phyloP scores from a whole-genome alignment of 1,139 yeast species.

The Blastobotrys aristatus region DNA sequence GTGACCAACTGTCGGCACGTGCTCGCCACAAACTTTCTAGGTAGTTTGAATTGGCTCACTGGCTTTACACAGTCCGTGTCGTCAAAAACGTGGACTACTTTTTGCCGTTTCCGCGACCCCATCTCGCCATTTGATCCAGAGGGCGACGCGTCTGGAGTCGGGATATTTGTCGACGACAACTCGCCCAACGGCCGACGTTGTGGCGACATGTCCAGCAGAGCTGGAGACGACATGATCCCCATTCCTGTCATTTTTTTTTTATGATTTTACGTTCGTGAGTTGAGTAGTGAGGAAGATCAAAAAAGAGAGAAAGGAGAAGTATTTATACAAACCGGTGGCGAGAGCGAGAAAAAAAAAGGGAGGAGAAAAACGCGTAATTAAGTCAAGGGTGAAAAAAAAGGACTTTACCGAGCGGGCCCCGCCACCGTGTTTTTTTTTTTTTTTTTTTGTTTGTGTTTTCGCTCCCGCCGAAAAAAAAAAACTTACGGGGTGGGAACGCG shows the following conservation, averaged over 20 bases:
- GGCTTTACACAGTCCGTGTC: not conserved
- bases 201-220: slow-evolving; percentile 3
- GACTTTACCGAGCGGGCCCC: too few species aligned
- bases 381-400: not conserved
- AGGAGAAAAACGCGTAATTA: slow-evolving; percentile 1
- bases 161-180: slow-evolving; percentile 2
- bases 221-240: slow-evolving; percentile 15
- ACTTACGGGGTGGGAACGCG: not conserved
- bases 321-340: not conserved
- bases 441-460: not conserved
- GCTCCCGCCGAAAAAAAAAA: not conserved
- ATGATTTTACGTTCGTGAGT: too few species aligned
- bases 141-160: slow-evolving; percentile 14
- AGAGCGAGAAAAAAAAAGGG: not conserved
- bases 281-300: not conserved
- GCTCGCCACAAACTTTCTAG: not conserved
- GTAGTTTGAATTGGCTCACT: not conserved
- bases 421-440: not conserved
- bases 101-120: slow-evolving; percentile 7
- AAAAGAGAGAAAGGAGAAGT: not conserved
- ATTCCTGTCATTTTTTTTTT: slow-evolving; percentile 1
- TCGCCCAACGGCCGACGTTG: slow-evolving; percentile 11
- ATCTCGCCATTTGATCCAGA: not conserved
- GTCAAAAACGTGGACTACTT: not conserved
- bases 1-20: not conserved